Base-by-base conservation (phyloP, 139 green algal genomes). In the Yamagishiella unicocca region DNA sequence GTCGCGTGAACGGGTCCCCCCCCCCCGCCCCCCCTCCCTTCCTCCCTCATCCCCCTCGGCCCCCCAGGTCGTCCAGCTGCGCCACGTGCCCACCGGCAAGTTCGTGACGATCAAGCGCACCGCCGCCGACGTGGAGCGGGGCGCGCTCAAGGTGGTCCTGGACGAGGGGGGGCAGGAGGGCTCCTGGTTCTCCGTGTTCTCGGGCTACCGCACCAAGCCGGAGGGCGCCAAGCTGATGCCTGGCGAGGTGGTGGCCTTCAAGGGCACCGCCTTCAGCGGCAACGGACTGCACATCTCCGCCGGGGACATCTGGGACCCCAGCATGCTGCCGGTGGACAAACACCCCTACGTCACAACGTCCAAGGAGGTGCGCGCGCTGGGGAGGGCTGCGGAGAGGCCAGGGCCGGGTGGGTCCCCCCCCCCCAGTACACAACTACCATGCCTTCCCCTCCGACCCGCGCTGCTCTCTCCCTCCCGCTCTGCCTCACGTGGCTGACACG, bases 71-170 rank as follows among this genome's bases (percentile, higher is more conserved):
- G 27, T 90, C 1, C 87, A 90, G 45, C 68, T 90, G 27, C 55
- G 64, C 0, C 87, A 90, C 38, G 58, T 84, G 37, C 3, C 54
- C 25, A 84, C 79, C 2, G 72, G 61, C 46, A 78, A 79, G 68
- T 88, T 84, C 19, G 2, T 88, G 21, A 82, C 87, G 71, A 88
- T 90, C 22, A 85, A 85, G 74, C 68, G 71, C 29, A 90, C 87
- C 6, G 87, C 87, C 10, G 79, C 87, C 3, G 87, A 88, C n/a
- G 87, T 90, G 43, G 87, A 88, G 79, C 38, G 80, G 2, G 79
- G 87, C 33, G 87, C 87, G n/a, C 80, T 90, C 22, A 90, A 89
- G 55, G 43, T 85, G 40, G 74, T 85, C 42, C 66, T 90, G 79
- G 62, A 83, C 25, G 67, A 73, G 46, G 87, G 87, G 25, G 77